phyloP scores from a whole-genome alignment of 75 land plant species.

The Adiantum capillusveneris region DNA sequence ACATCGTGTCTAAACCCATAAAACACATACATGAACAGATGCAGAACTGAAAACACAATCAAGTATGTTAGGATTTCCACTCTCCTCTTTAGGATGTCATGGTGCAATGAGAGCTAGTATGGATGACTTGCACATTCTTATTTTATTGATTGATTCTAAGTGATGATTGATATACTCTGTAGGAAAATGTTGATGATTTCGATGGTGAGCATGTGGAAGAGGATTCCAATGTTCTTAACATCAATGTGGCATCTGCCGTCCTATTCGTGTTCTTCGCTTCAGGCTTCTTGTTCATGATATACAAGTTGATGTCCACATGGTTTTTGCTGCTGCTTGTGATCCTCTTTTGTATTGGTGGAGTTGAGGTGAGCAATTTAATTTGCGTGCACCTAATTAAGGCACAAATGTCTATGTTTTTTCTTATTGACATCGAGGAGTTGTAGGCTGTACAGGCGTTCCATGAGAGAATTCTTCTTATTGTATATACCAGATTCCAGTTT shows the following conservation, averaged over 20 bases:
- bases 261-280: conserved; percentile 86
- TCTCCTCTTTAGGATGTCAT: no score
- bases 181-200: conserved; percentile 64
- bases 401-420: neutral
- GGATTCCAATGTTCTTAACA: conserved; percentile 58
- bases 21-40: no score
- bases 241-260: conserved; percentile 66
- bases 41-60: no score
- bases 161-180: neutral
- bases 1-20: no score
- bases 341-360: conserved; percentile 90
- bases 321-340: conserved; percentile 82
- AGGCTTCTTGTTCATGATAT: conserved; percentile 76
- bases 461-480: no score
- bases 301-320: conserved; percentile 81
- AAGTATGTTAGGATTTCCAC: no score
- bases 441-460: no score
- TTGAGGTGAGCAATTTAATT: conserved; percentile 73
- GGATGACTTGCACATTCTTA: no score
- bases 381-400: no score
- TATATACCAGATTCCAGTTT: no score
- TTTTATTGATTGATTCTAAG: no score
- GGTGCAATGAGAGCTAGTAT: no score
- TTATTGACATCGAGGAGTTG: neutral
- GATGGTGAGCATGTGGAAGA: conserved; percentile 21